Evolutionary conservation across 495 filamentous ascomycete species (phyloP).

Genomic region (Tuber borchii): DNA sequence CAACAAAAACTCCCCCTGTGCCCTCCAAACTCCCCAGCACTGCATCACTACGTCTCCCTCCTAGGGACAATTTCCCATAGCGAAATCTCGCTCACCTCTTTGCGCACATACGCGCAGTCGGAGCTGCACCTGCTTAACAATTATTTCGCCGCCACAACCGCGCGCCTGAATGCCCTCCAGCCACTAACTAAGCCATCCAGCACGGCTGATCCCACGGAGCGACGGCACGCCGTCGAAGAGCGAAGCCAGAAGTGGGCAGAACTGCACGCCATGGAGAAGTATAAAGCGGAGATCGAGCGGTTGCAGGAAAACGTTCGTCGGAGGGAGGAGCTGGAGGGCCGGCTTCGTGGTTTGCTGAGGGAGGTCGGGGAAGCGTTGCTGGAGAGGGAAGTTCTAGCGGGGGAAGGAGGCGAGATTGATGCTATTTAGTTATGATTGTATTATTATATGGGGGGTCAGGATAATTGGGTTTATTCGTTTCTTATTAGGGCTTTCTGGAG

Average conservation of each 20-base stretch:
- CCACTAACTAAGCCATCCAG: slow-evolving; percentile 11
- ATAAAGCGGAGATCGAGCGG: slow-evolving; percentile 21
- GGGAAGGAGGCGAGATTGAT: slow-evolving; percentile 20
- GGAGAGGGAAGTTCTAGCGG: slow-evolving; percentile 26
- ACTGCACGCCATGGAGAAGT: slow-evolving; percentile 31
- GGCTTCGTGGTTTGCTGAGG: slow-evolving; percentile 24
- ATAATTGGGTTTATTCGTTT: not conserved
- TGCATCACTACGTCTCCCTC: slow-evolving; percentile 22
- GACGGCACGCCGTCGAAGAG: slow-evolving; percentile 15
- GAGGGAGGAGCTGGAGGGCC: slow-evolving; percentile 27
- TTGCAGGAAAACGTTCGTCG: slow-evolving; percentile 29
- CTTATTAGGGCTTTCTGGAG: not conserved
- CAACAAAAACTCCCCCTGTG: not conserved
- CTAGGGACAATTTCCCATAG: slow-evolving; percentile 21
- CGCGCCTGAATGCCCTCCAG: slow-evolving; percentile 9
- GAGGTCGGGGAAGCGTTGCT: slow-evolving; percentile 28
- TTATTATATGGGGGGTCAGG: not conserved
- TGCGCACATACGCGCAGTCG: slow-evolving; percentile 25
- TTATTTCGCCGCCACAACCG: slow-evolving; percentile 16
- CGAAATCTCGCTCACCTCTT: slow-evolving; percentile 20
- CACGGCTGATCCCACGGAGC: not conserved
- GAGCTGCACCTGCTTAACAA: slow-evolving; percentile 22
- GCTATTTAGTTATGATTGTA: slow-evolving; percentile 12
- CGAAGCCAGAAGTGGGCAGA: slow-evolving; percentile 25
- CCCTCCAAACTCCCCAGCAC: slow-evolving; percentile 8